Evolutionary conservation across 2,329 filamentous ascomycete genomes (phyloP), one percentile per base, ranked within the genome.

Genomic region (Epichloe festucae): DNA sequence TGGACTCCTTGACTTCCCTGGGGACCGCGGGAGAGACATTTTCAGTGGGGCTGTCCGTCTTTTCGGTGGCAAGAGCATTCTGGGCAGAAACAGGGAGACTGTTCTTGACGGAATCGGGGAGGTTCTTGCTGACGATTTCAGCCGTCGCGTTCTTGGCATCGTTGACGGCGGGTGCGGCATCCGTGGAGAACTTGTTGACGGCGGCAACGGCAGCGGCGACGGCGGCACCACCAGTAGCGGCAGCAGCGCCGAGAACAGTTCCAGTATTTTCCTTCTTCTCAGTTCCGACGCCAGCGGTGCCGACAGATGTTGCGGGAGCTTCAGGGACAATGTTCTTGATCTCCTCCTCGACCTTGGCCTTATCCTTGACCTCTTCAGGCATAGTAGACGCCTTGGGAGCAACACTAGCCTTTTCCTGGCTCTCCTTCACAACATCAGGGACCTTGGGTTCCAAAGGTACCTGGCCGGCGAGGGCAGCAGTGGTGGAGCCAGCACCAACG

Each of bases 291-390:
- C 71, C 76, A 52, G 73, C 68, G 38, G 73, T 75, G 43, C 76
- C 78, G 58, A 79, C 77, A 0, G 79, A 75, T 10, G 79, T 79
- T 11, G 75, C 70, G 43, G 74, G 77, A 23, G 74, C 77, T 62
- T 80, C 74, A 35, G 79, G 74, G 11, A 89, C 79, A 68, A 82
- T 84, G 11, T 75, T 71, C 65, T 84, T 77, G 50, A 89, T 75
- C 69, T 89, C 85, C 41, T 79, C 71, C 70, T 89, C 85, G 4
- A 89, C 74, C 53, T 76, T 73, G 53, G 77, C 79, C 77, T 89
- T 89, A 60, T 87, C 85, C 58, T 74, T 66, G 7, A 89, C 83
- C 60, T 85, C 84, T 42, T 77, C 73, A 34, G 79, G 69, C 53
- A 81, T 73, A 39, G 76, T 82, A 58, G 82, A 82, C 11, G 86